These are phyloP conservation scores for Podochytrium sp. DNA, from an alignment of 192 early-diverging fungal genomes.

Conservation along the genomic window DNA sequence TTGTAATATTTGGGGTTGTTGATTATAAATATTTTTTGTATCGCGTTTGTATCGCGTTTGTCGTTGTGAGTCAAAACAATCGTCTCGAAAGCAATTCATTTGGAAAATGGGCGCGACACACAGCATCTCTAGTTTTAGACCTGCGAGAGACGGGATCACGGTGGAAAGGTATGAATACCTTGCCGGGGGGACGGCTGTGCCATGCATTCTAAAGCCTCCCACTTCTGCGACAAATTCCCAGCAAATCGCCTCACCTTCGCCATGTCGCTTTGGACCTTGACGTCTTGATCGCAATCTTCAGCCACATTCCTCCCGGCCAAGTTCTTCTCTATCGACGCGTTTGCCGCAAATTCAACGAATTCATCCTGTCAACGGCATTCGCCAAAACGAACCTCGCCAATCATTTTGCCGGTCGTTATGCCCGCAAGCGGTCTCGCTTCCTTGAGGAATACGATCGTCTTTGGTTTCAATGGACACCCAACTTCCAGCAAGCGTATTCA, in stretches of 20 bases:
- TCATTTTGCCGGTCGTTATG: not conserved
- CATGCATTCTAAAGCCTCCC: not conserved
- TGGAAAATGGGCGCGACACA: too few relatives aligned
- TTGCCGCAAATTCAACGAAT: not conserved
- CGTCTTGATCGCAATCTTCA: not conserved
- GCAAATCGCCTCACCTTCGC: not conserved
- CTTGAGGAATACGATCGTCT: constrained; percentile 3
- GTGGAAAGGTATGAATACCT: too few relatives aligned
- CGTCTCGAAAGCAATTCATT: too few relatives aligned
- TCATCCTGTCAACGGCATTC: not conserved
- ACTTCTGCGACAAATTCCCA: not conserved
- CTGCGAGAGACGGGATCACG: too few relatives aligned
- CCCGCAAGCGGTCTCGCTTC: not conserved
- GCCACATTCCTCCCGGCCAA: not conserved
- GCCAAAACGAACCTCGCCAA: not conserved
- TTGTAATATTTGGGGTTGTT: too few relatives aligned
- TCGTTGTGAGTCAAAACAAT: too few relatives aligned
- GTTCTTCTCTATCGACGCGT: not conserved
- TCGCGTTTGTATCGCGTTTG: too few relatives aligned
- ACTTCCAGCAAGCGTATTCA: not conserved
- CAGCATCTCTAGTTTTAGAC: too few relatives aligned
- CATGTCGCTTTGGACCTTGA: not conserved
- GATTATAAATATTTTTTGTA: too few relatives aligned
- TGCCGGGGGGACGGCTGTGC: too few relatives aligned
- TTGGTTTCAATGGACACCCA: not conserved